Evolutionary conservation across 208 protist genomes (phyloP).

Genomic region (Wallacemonas collosoma): DNA sequence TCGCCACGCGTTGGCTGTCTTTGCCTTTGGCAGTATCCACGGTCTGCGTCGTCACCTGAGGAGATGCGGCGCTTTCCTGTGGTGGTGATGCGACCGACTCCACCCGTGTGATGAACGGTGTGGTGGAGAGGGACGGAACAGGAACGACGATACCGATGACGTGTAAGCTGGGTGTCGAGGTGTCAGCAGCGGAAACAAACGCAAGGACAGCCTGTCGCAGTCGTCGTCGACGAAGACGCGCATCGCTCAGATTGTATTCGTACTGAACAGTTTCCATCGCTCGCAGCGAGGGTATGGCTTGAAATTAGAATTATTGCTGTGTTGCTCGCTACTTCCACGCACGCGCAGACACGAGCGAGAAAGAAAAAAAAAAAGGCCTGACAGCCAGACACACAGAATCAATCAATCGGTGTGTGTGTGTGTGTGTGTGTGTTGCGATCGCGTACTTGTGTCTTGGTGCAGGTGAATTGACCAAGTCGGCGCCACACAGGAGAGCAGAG

Average conservation of each 20-base stretch:
- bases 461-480: too few relatives aligned
- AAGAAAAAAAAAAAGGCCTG: too few relatives aligned
- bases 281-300: too few relatives aligned
- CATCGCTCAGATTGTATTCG: conserved; percentile 8
- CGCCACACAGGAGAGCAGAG: too few relatives aligned
- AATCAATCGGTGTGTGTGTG: too few relatives aligned
- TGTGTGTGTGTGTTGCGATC: too few relatives aligned
- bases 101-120: not conserved
- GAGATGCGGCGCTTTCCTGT: not conserved
- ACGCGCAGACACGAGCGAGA: not conserved
- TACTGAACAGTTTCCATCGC: conserved; percentile 19
- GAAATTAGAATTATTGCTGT: too few relatives aligned
- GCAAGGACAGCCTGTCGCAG: conserved; percentile 33
- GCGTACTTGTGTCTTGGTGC: too few relatives aligned
- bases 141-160: conserved; percentile 33
- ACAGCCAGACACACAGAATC: too few relatives aligned
- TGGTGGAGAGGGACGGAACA: conserved; percentile 28
- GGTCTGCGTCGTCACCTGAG: not conserved
- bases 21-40: too few relatives aligned
- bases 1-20: too few relatives aligned
- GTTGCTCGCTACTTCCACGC: not conserved
- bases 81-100: not conserved
- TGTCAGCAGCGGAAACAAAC: conserved; percentile 26
- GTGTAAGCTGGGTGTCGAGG: conserved; percentile 24
- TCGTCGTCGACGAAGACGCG: conserved; percentile 17